Evolutionary conservation across 2,329 filamentous ascomycete genomes (phyloP), one percentile per base, ranked within the genome.

Genomic region (Colletotrichum tanaceti): DNA sequence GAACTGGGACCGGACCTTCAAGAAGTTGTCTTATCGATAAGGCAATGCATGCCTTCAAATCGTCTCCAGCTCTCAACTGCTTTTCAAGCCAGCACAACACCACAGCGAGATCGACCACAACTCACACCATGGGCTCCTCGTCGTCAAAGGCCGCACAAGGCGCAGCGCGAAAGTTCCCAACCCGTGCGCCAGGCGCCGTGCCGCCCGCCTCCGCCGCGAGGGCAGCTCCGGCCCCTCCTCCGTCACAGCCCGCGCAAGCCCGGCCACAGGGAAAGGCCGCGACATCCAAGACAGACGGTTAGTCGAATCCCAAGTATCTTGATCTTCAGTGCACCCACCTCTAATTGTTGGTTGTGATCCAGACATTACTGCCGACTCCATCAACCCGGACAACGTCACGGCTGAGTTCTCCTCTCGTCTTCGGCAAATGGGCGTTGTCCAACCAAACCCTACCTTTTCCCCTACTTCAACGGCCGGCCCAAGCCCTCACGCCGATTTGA

Each of bases 361-460:
- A 85, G 82, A 79, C 11, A 79, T 82, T 68, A 77, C 74, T 61
- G 74, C 78, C 46, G 81, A 85, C 66, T 77, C 77, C 43, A 72
- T 73, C 69, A 79, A 83, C 65, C 80, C 83, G n/a, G 80, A 85
- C 72, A 73, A 75, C 43, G 70, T 77, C 20, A 77, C 79, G 52
- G 74, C 79, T n/a, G 82, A 78, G 70, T 88, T 86, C 75, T 83
- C 85, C 10, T 77, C 78, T 57, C 85, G 86, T 18, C 81, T 89
- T 5, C 81, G 81, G 32, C 77, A 85, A 70, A 87, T 89, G 82
- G 86, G 86, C 73, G 78, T 87, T 38, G 86, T 81, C 10, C 81
- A 85, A 54, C 85, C 86, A 5, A 85, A 84, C 71, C 85, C 86
- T 38, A 86, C 84, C 5, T 83, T 81, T 54, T 87, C 85, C 6